Evolutionary conservation across 2,329 filamentous ascomycete genomes (phyloP), one percentile per base, ranked within the genome.

Genomic region (Sclerotinia borealis): DNA sequence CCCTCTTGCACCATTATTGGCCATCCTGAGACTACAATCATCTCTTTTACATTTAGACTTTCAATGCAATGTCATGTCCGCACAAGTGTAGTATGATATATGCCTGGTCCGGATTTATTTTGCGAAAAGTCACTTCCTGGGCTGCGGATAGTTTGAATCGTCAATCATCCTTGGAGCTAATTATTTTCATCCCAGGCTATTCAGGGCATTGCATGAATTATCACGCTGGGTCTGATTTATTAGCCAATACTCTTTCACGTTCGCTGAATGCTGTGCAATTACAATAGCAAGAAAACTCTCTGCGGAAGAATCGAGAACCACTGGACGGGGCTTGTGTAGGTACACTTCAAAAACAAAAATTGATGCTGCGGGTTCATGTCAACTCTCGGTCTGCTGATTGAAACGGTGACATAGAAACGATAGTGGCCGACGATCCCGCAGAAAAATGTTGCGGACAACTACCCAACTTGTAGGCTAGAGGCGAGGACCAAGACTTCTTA

Each of bases 31-130:
- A 19, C 22, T 45, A 34, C 13, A 37, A 25, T 34, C 34, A 1
- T 37, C 19, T n/a, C 5, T 15, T 34, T 17, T 6, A 43, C 11
- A 22, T 19, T 43, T 5, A 11, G 37, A n/a, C 19, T 19, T 22
- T 45, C 25, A 22, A 56, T 45, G 54, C 27, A 34, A 45, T 25
- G 54, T 22, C 13, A 22, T 25, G 25, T 47, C 43, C 25, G 22
- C n/a, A 43, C 54, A 45, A 45, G 54, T 45, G 54, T 56, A 43
- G 52, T 19, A 31, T 43, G 37, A 55, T 55, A 29, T 55, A 31
- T 55, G 52, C 37, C 31, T 31, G 52, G 27, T 17, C 19, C 52
- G 7, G 27, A 43, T n/a, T 31, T 43, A 27, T 45, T 27, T 43
- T 45, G 27, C 15, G 29, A 45, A 31, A 56, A 10, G 22, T 25